These are phyloP conservation scores for Tubosaeta brunneosetosa DNA, from an alignment of 768 basidiomycete species.

Conservation along the genomic window DNA sequence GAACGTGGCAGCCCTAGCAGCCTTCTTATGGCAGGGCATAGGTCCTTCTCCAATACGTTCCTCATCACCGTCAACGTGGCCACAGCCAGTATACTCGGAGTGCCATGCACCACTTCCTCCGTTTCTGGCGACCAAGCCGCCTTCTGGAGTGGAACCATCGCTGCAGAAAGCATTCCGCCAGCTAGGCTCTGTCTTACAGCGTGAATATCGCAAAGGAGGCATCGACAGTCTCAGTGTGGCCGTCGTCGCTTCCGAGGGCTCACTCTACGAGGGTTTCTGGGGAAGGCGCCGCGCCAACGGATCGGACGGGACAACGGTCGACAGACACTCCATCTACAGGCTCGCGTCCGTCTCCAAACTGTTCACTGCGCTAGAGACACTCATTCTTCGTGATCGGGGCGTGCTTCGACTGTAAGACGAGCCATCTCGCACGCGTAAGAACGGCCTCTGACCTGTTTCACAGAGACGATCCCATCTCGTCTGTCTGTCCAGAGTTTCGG, in stretches of 20 bases:
- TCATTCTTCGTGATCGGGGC: constrained; percentile 46
- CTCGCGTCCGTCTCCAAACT: constrained; percentile 51
- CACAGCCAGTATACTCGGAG: constrained; percentile 1
- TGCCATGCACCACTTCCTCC: constrained; percentile 17
- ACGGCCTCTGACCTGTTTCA: not conserved
- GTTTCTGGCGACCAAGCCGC: constrained; percentile 9
- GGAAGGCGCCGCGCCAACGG: constrained; percentile 45
- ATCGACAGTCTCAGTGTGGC: constrained; percentile 50
- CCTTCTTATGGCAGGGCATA: constrained; percentile 2
- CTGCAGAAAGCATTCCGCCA: constrained; percentile 6
- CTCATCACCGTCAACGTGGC: not conserved
- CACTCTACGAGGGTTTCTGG: constrained; percentile 43
- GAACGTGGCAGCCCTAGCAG: constrained; percentile 8
- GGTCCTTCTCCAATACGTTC: not conserved
- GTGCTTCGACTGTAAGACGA: constrained; percentile 33
- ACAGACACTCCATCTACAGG: constrained; percentile 47
- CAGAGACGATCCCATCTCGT: constrained; percentile 47
- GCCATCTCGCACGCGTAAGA: not conserved
- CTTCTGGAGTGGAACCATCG: constrained; percentile 9
- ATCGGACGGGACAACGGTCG: constrained; percentile 26
- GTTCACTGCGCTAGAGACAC: constrained; percentile 44
- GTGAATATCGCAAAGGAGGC: constrained; percentile 26
- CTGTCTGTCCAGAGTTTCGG: constrained; percentile 19
- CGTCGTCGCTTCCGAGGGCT: constrained; percentile 42
- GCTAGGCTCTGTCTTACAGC: constrained; percentile 8